Base-by-base conservation (phyloP, 169 alveolate species). In the Eimeria acervulina region DNA sequence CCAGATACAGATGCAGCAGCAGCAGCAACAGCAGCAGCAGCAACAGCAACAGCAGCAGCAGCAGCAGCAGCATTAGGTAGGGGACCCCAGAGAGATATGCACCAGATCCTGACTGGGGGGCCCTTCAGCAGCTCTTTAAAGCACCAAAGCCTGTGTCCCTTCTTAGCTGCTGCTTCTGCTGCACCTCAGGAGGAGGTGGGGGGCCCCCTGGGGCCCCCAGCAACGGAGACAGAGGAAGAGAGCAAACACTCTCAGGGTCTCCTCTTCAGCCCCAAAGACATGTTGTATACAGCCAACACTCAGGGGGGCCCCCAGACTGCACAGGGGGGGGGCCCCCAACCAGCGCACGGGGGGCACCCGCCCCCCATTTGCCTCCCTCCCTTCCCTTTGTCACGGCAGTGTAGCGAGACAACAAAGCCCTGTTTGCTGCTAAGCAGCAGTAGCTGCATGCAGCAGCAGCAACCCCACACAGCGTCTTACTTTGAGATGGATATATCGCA, bases 401-500 rank as follows among this genome's bases (percentile, higher is more conserved):
- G 21, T 47, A 17, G 91, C 21, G 28, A 47, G 91, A 83, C 66
- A 44, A 28, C 68, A 31, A n/a, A 47, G 38, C 1, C 38, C 19
- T 21, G 36, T 19, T 40, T 51, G 91, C 52, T 28, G 81, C 81
- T 10, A 28, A n/a, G 81, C 7, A 40, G 44, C 81, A 70, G 44
- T 44, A 70, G 44, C 81, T 74, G 47, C 51, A 44, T 83, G 74
- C 47, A 52, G 72, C 74, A 36, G 15, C n/a, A n/a, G n/a, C 68
- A 59, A 59, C 3, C 7, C 59, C 23, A 21, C 91, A 44, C 91
- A 83, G 72, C 74, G 17, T 47, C 91, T 51, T 83, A 83, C 72
- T 83, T 83, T n/a, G 52, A 83, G 74, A 33, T n/a, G 38, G 91
- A 52, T 8, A 47, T 51, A 31, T 44, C 91, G 12, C 33, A 28